A percentile compares a stretch with the other conserved stretches of the same genome.
Conservation (phyloP, 73 alveolate genomes). For the Paraurostyla sp. region DNA sequence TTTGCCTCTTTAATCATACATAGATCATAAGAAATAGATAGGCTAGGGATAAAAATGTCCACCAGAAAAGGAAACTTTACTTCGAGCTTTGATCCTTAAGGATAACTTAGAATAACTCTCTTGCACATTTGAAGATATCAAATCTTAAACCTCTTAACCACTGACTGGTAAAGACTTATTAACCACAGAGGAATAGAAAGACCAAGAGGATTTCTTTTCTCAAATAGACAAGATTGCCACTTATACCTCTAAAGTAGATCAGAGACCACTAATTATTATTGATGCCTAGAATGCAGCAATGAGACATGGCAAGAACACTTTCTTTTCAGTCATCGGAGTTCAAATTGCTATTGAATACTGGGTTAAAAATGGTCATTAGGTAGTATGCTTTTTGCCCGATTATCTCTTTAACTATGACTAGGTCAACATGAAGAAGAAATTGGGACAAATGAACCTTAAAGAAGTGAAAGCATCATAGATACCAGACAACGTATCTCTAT, state of each 20-base stretch:
- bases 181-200: neutral
- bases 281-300: constrained; percentile 97
- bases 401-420: constrained; percentile 88
- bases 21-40: constrained; percentile 21
- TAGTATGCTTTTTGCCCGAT: constrained; percentile 90
- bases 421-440: constrained; percentile 78
- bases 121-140: constrained; percentile 47
- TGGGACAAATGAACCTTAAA: constrained; percentile 13
- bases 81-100: constrained; percentile 30
- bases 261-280: constrained; percentile 78
- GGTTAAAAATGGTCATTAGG: constrained; percentile 92
- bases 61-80: constrained; percentile 23
- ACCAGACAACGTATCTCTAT: constrained; percentile 89
- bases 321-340: constrained; percentile 89
- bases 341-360: constrained; percentile 92
- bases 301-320: constrained; percentile 91
- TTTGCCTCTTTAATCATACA: constrained; percentile 44
- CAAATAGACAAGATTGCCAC: constrained; percentile 24
- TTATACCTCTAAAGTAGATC: neutral
- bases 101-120: constrained; percentile 23
- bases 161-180: neutral
- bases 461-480: constrained; percentile 49
- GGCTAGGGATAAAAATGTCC: constrained; percentile 50
- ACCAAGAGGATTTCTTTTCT: constrained; percentile 28
- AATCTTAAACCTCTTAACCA: neutral